Evolutionary conservation across 306 rosid genomes (phyloP), one percentile per base, ranked within the genome.

Genomic region (Aeschynomene evenia): DNA sequence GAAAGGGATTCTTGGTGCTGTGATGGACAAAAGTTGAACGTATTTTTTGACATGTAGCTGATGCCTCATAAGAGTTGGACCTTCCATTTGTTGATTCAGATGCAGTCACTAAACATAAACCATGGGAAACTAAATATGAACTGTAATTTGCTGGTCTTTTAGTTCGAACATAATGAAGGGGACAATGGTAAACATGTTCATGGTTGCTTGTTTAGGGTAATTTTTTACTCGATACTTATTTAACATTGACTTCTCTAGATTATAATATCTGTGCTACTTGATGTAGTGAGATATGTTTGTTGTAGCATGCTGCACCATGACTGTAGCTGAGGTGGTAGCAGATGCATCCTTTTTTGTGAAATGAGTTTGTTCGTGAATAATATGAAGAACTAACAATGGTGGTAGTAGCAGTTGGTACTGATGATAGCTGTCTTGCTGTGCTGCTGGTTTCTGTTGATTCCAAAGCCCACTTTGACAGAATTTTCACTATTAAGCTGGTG

Each of bases 301-400:
- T 85, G 85, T 75, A 78, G 78, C 84, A 77, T 75, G 43, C 23
- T 75, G 78, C 79, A 60, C 84, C 71, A 29, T 78, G 85, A 74
- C 69, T 53, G 79, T 78, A 46, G 91, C 82, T 77, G 86, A 67
- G 76, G 73, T 75, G 83, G 85, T 82, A 63, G 89, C 91, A 68
- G 87, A 77, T 71, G 79, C 77, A 54, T 77, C 67, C 80, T 72
- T 76, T 60, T 3, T 70, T 76, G 39, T 76, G 85, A 61, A 77
- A 68, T 70, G 51, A 71, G 1, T 80, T 60, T 67, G 86, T 65
- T 79, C 83, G 86, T 73, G 85, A 77, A 50, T 79, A 73, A 50
- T 83, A 46, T 63, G 80, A 82, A 71, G 84, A 73, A 72, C 16
- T 84, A 81, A 52, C 74, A 31, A 74, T 76, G 53, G 75, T 78